Evolutionary conservation across 2,329 filamentous ascomycete species (phyloP), one percentile per base, ranked within the genome.

Genomic region (Pseudohalonectria lignicola): DNA sequence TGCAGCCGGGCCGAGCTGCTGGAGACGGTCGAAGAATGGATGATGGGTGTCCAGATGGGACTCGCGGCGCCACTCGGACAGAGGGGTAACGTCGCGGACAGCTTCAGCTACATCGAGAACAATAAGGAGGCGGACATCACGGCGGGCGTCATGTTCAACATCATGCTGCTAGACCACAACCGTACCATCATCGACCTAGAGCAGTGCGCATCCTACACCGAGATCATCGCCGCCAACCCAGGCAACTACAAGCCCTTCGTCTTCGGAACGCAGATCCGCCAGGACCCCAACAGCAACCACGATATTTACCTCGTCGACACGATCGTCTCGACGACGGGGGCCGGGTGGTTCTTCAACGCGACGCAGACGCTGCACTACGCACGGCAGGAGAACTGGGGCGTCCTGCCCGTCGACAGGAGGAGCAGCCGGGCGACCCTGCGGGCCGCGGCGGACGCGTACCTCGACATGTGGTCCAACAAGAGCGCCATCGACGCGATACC

Each of bases 161-260:
- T 52, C 5, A 48, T 62, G 15, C 47, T 43, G 29, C 49, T 58
- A 30, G 56, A 58, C 37, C 49, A 56, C 39, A 50, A 49, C 34
- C 53, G 53, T 40, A 58, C 52, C 37, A 53, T 53, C 40, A 42
- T 52, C 39, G 58, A 61, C 47, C 48, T 49, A 3, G 47, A 47
- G 13, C 43, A 42, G 18, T 62, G 59, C 45, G 53, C 60, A 15
- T 60, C 62, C 26, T 61, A 60, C 42, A 62, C 64, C 17, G 60
- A 64, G 45, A 52, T 67, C 38, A 55, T 61, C 41, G 48, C 49
- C 19, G 48, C 53, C n/a, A 47, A 43, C 15, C 47, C 53, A n/a
- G 42, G 47, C 2, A 51, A 56, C 16, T 15, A 36, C 23, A 41
- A 45, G 28, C 57, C 56, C n/a, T 59, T 55, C 33, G 56, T 60